phyloP scores from a whole-genome alignment of 495 filamentous ascomycete species.

The Astrocystis sublimbata region DNA sequence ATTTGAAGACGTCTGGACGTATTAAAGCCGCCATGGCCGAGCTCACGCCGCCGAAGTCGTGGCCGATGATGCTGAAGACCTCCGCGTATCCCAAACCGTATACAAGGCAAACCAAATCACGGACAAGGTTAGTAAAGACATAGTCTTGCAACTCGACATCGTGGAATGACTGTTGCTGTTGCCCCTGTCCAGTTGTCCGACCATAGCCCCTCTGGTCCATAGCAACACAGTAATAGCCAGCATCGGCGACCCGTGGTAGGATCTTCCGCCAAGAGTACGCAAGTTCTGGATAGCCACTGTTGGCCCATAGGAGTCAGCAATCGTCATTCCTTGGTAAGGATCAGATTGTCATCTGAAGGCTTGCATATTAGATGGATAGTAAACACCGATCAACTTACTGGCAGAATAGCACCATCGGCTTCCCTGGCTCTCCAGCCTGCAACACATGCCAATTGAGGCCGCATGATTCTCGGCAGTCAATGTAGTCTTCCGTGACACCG shows the following conservation, averaged over 20 bases:
- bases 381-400: too few species aligned
- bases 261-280: constrained; percentile 70
- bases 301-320: too few species aligned
- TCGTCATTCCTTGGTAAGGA: too few species aligned
- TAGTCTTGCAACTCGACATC: constrained; percentile 59
- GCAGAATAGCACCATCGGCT: constrained; percentile 61
- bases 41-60: constrained; percentile 65
- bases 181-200: constrained; percentile 62
- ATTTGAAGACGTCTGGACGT: constrained; percentile 64
- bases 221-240: constrained; percentile 64
- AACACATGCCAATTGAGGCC: constrained; percentile 64
- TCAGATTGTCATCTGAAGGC: too few species aligned
- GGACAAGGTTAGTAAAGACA: constrained; percentile 58
- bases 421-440: constrained; percentile 50
- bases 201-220: constrained; percentile 71
- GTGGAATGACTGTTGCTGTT: constrained; percentile 44
- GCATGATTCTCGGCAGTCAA: constrained; percentile 46
- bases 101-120: constrained; percentile 62
- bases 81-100: constrained; percentile 59
- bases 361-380: too few species aligned
- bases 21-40: constrained; percentile 61
- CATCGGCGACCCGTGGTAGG: constrained; percentile 54
- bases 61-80: constrained; percentile 63
- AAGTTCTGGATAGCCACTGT: constrained; percentile 67
- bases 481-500: constrained; percentile 51